Percentiles rank a stretch among this genome's conserved stretches.
phyloP scores from a whole-genome alignment of 2,329 filamentous ascomycete species.

The Coniochaeta prunicola region DNA sequence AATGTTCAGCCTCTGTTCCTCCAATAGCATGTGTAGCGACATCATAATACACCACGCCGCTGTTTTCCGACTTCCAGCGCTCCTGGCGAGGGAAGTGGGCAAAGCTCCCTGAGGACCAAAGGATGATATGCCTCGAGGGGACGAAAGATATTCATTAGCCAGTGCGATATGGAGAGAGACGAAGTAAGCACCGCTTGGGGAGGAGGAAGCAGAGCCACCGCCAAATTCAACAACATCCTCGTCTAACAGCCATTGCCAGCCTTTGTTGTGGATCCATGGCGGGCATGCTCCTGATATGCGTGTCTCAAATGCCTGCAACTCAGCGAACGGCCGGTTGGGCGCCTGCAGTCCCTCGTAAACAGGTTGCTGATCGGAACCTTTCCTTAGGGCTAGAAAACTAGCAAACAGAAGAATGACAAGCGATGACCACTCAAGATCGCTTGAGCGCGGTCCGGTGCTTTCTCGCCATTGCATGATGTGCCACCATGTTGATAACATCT shows the following conservation, averaged over 20 bases:
- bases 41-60: constrained; percentile 62
- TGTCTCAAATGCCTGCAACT: constrained; percentile 37
- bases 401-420: constrained; percentile 56
- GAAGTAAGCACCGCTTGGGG: constrained; percentile 23
- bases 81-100: constrained; percentile 49
- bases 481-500: constrained; percentile 64
- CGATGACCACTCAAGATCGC: constrained; percentile 62
- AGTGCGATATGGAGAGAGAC: constrained; percentile 46
- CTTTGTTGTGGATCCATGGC: constrained; percentile 51
- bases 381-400: constrained; percentile 53
- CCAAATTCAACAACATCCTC: constrained; percentile 28
- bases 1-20: constrained; percentile 79
- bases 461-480: constrained; percentile 64
- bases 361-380: constrained; percentile 5
- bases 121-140: constrained; percentile 47
- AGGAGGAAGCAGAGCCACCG: constrained; percentile 16
- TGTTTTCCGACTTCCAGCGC: constrained; percentile 49
- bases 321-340: constrained; percentile 32
- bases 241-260: constrained; percentile 68
- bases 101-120: constrained; percentile 53
- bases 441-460: constrained; percentile 24
- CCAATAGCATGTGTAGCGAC: constrained; percentile 76
- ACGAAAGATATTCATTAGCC: constrained; percentile 58
- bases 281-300: constrained; percentile 42
- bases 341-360: background rate